phyloP scores from a whole-genome alignment of 352 stramenopile species.

The Globisporangium okanoganense region DNA sequence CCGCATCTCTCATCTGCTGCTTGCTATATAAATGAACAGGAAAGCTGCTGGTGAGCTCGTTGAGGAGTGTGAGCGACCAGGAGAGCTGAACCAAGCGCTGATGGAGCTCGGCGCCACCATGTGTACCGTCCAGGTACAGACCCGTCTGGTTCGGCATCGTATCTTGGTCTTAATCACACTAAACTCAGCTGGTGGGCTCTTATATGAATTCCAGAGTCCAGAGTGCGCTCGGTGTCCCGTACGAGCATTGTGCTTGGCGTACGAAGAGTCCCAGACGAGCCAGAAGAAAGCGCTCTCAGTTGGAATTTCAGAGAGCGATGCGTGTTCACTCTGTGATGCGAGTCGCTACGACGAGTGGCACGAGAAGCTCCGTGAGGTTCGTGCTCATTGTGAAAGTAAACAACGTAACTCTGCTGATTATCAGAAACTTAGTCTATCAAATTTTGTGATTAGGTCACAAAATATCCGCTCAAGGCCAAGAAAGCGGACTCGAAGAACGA shows the following conservation, averaged over 20 bases:
- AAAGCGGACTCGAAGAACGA: constrained; percentile 79
- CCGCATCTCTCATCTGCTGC: too few species aligned
- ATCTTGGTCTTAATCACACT: too few species aligned
- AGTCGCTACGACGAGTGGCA: constrained; percentile 56
- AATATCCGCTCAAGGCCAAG: constrained; percentile 79
- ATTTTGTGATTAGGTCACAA: constrained; percentile 45
- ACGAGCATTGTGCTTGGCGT: constrained; percentile 58
- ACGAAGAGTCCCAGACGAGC: constrained; percentile 35
- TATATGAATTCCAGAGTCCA: constrained; percentile 44
- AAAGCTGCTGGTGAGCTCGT: constrained; percentile 66
- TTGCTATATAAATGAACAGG: too few species aligned
- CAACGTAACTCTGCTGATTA: not conserved
- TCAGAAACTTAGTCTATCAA: too few species aligned
- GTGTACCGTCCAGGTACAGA: constrained; percentile 79
- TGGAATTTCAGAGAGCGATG: constrained; percentile 7
- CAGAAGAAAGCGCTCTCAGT: not conserved
- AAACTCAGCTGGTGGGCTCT: not conserved
- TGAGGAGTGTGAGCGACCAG: constrained; percentile 67
- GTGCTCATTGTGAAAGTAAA: not conserved
- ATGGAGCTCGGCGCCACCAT: constrained; percentile 99
- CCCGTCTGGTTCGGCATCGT: not conserved
- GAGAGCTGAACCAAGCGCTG: constrained; percentile 96
- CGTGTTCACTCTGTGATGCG: constrained; percentile 66
- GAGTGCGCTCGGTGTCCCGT: constrained; percentile 67
- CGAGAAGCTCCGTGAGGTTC: constrained; percentile 18